A percentile compares a stretch with the other conserved stretches of the same genome.
Evolutionary conservation across 495 filamentous ascomycete species (phyloP).

Genomic region (Penicillium angulare): DNA sequence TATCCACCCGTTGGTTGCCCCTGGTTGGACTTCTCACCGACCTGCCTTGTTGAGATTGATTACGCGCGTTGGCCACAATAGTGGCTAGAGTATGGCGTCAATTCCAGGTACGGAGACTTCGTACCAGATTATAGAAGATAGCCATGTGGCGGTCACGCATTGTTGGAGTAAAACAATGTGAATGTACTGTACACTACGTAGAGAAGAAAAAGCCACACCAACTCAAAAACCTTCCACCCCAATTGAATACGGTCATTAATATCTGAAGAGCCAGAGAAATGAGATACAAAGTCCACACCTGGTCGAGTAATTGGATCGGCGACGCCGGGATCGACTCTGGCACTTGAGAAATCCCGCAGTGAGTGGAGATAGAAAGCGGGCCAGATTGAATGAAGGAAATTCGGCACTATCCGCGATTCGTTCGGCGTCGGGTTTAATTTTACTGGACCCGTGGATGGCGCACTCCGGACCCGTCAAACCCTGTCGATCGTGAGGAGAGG

Average conservation of each 20-base stretch:
- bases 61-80: not conserved
- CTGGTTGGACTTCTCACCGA: slow-evolving; percentile 2
- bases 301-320: slow-evolving; percentile 13
- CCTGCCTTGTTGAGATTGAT: not conserved
- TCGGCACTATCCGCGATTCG: slow-evolving; percentile 15
- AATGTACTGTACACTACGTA: too few relatives aligned
- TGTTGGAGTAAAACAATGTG: too few relatives aligned
- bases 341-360: slow-evolving; percentile 14
- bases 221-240: too few relatives aligned
- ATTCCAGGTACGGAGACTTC: not conserved
- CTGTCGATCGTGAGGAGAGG: slow-evolving; percentile 23
- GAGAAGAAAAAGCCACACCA: too few relatives aligned
- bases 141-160: not conserved
- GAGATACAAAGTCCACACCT: too few relatives aligned
- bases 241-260: too few relatives aligned
- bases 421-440: slow-evolving; percentile 12
- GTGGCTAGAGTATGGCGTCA: not conserved
- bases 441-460: slow-evolving; percentile 18
- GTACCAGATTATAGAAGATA: not conserved
- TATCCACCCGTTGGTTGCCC: not conserved
- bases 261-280: too few relatives aligned
- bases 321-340: slow-evolving; percentile 20
- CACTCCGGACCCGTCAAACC: slow-evolving; percentile 25
- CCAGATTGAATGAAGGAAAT: not conserved
- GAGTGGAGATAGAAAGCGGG: not conserved